Percentiles rank a stretch among this genome's conserved stretches.
phyloP scores from a whole-genome alignment of 169 alveolate species.

The Cryptosporidium muris region DNA sequence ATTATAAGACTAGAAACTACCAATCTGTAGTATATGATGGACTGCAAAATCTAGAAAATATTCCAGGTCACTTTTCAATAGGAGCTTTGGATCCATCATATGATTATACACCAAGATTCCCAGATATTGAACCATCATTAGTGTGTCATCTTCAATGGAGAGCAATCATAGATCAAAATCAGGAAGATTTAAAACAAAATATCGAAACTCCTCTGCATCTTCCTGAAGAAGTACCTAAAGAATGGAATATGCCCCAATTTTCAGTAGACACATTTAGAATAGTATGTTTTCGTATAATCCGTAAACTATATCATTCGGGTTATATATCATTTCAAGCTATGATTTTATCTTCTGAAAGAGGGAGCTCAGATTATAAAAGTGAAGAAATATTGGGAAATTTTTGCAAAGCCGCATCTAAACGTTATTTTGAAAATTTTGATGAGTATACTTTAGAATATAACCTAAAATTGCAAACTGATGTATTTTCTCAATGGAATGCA shows the following conservation, averaged over 20 bases:
- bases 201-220: conserved; percentile 64
- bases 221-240: conserved; percentile 60
- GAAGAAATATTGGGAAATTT: conserved; percentile 52
- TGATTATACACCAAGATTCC: conserved; percentile 57
- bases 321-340: conserved; percentile 29
- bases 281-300: conserved; percentile 46
- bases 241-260: conserved; percentile 71
- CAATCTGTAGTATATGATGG: conserved; percentile 30
- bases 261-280: conserved; percentile 61
- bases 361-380: conserved; percentile 28
- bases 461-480: conserved; percentile 37
- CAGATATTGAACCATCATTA: conserved; percentile 42
- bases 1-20: conserved; percentile 34
- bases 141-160: conserved; percentile 51
- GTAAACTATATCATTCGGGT: conserved; percentile 43
- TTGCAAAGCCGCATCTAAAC: conserved; percentile 20
- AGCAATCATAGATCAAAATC: conserved; percentile 61
- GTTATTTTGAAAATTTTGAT: conserved; percentile 49
- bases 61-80: conserved; percentile 51
- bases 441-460: conserved; percentile 35
- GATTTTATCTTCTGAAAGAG: background rate
- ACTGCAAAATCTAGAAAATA: conserved; percentile 26
- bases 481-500: conserved; percentile 60
- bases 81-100: conserved; percentile 42
- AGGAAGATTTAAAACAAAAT: conserved; percentile 48